Evolutionary conservation across 2,329 filamentous ascomycete genomes (phyloP).

Genomic region (Cytospora schulzeri): DNA sequence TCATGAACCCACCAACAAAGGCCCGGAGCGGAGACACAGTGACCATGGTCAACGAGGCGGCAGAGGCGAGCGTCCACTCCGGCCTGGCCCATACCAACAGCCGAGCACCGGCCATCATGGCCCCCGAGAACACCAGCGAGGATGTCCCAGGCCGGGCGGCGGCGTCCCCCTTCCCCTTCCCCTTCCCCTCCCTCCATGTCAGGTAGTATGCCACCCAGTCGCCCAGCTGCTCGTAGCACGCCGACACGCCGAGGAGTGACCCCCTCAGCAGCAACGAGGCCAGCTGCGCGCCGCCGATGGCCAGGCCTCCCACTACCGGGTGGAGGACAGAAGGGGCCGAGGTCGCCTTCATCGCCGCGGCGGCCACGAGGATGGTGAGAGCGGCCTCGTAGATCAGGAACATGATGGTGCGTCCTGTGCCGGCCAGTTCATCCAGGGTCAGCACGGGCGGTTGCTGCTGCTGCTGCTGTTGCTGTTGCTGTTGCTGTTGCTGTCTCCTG

Average conservation of each 20-base stretch:
- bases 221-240: constrained; percentile 63
- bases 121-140: constrained; percentile 55
- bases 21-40: constrained; percentile 43
- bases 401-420: constrained; percentile 40
- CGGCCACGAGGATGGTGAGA: constrained; percentile 45
- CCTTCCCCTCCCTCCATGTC: no score
- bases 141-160: constrained; percentile 38
- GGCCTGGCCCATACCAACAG: constrained; percentile 36
- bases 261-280: constrained; percentile 56
- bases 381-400: constrained; percentile 47
- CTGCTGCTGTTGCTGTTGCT: neutral
- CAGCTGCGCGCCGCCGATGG: constrained; percentile 61
- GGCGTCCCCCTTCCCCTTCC: constrained; percentile 30
- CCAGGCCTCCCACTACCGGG: constrained; percentile 57
- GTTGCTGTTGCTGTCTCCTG: neutral
- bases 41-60: constrained; percentile 30
- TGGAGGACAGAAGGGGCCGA: constrained; percentile 42
- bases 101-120: constrained; percentile 52
- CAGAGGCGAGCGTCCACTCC: constrained; percentile 37
- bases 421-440: constrained; percentile 43
- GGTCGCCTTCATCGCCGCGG: constrained; percentile 41
- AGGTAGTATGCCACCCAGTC: no score
- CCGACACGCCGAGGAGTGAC: constrained; percentile 61
- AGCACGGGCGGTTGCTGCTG: constrained; percentile 12
- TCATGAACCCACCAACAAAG: constrained; percentile 55